These are phyloP conservation scores for Fusarium phyllophilum DNA, from an alignment of 2,329 filamentous ascomycete genomes.

Conservation along the genomic window DNA sequence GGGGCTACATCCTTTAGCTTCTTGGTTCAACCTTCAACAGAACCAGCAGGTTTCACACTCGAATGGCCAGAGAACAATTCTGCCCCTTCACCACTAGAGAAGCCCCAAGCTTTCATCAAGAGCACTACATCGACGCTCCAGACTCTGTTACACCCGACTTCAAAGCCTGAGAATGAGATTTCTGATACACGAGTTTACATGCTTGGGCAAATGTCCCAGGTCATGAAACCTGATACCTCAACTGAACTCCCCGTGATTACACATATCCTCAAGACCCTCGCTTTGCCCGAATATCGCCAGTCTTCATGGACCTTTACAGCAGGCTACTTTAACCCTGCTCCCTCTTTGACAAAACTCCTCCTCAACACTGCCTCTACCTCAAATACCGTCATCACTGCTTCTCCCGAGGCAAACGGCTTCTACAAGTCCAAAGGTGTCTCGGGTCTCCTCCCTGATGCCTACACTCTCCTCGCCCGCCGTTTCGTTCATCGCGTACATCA, in stretches of 20 bases:
- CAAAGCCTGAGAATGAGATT: conserved; percentile 34
- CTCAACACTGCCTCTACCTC: conserved; percentile 74
- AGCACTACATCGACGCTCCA: conserved; percentile 74
- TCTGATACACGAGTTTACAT: conserved; percentile 83
- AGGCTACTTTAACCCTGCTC: conserved; percentile 97
- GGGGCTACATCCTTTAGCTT: conserved; percentile 86
- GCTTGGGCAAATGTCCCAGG: conserved; percentile 85
- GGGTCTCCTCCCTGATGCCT: conserved; percentile 89
- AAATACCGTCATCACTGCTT: conserved; percentile 90
- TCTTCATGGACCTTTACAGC: conserved; percentile 96
- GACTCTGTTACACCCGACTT: conserved; percentile 66
- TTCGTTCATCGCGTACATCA: conserved; percentile 74
- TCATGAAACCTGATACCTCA: conserved; percentile 81
- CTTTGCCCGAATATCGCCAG: conserved; percentile 68
- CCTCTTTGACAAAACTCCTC: conserved; percentile 81
- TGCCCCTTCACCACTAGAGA: conserved; percentile 77
- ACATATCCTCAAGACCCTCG: conserved; percentile 75
- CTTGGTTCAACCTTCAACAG: conserved; percentile 71
- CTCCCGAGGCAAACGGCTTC: conserved; percentile 94
- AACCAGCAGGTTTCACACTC: conserved; percentile 67
- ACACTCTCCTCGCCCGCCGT: conserved; percentile 84
- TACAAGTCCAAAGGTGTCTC: conserved; percentile 89
- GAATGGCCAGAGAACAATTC: conserved; percentile 81
- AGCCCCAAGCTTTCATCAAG: conserved; percentile 74
- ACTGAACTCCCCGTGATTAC: conserved; percentile 89